A percentile compares a stretch with the other conserved stretches of the same genome.
Evolutionary conservation across 805 yeast genomes (phyloP).

Genomic region (Zygoascus ofunaensis): DNA sequence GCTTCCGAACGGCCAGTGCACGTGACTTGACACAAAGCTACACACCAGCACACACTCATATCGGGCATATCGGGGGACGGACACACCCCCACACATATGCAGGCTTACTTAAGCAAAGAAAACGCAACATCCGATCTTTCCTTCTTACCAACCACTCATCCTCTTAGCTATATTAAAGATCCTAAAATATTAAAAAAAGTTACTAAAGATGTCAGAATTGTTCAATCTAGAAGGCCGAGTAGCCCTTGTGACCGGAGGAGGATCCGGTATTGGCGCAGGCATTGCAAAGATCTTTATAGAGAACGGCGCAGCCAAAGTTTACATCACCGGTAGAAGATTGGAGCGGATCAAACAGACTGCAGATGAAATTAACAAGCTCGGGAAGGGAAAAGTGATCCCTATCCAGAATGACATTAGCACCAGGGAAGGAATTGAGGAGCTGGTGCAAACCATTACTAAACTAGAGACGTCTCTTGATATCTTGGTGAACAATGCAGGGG

Average conservation of each 20-base stretch:
- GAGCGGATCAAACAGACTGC: slow-evolving; percentile 43
- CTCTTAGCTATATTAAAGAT: too few species aligned
- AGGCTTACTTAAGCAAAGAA: too few species aligned
- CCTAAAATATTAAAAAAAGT: too few species aligned
- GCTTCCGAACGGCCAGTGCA: too few species aligned
- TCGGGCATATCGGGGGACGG: too few species aligned
- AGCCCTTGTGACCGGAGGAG: slow-evolving; percentile 68
- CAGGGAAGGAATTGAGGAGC: slow-evolving; percentile 6
- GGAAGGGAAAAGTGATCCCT: slow-evolving; percentile 9
- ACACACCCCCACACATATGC: too few species aligned
- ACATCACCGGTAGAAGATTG: slow-evolving; percentile 46
- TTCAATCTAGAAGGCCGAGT: slow-evolving; percentile 62
- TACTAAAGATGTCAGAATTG: slow-evolving; percentile 26
- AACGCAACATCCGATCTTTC: too few species aligned
- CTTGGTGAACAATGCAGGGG: slow-evolving; percentile 31
- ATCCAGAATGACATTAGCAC: slow-evolving; percentile 7
- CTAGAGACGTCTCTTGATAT: slow-evolving; percentile 21
- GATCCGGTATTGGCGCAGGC: slow-evolving; percentile 66
- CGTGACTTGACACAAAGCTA: too few species aligned
- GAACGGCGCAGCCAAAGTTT: slow-evolving; percentile 60
- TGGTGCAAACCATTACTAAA: slow-evolving; percentile 1
- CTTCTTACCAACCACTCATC: too few species aligned
- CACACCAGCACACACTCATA: too few species aligned
- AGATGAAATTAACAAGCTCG: slow-evolving; percentile 9
- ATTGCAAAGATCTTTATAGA: slow-evolving; percentile 63